Evolutionary conservation across 768 basidiomycete genomes (phyloP).

Genomic region (Termitomyces sp.): DNA sequence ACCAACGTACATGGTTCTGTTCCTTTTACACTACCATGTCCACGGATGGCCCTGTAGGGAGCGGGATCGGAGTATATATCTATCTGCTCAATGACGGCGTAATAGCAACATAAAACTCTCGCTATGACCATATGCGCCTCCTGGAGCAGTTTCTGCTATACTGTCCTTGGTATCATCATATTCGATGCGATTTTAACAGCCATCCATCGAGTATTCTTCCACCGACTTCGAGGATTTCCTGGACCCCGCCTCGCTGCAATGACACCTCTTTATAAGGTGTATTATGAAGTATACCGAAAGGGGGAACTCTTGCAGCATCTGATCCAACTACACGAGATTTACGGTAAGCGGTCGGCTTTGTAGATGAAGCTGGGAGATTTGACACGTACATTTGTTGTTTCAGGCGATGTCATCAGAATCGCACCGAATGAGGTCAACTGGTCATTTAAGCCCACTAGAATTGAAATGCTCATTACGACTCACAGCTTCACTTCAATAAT

Average conservation of each 20-base stretch:
- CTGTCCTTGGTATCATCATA: not conserved
- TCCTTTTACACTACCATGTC: slow-evolving; percentile 4
- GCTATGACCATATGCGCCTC: not conserved
- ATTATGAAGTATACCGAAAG: slow-evolving; percentile 27
- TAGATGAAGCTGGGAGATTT: not conserved
- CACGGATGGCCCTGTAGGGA: slow-evolving; percentile 8
- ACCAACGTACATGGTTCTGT: slow-evolving; percentile 6
- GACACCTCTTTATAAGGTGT: slow-evolving; percentile 26
- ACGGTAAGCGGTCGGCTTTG: slow-evolving; percentile 20
- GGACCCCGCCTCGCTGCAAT: slow-evolving; percentile 29
- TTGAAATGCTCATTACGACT: not conserved
- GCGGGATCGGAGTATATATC: slow-evolving; percentile 2
- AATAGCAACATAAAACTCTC: not conserved
- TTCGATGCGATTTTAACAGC: slow-evolving; percentile 8
- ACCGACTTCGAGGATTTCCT: slow-evolving; percentile 28
- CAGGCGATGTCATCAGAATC: slow-evolving; percentile 34
- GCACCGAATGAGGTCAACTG: slow-evolving; percentile 30
- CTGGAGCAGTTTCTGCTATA: not conserved
- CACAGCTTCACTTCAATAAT: slow-evolving; percentile 34
- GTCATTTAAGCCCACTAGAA: not conserved
- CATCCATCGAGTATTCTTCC: slow-evolving; percentile 23
- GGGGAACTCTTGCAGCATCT: slow-evolving; percentile 27
- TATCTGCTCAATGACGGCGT: not conserved
- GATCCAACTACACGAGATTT: slow-evolving; percentile 22
- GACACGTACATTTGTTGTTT: not conserved